These are phyloP conservation scores for Berberis thunbergii DNA, from an alignment of 164 flowering plant genomes.

Conservation along the genomic window DNA sequence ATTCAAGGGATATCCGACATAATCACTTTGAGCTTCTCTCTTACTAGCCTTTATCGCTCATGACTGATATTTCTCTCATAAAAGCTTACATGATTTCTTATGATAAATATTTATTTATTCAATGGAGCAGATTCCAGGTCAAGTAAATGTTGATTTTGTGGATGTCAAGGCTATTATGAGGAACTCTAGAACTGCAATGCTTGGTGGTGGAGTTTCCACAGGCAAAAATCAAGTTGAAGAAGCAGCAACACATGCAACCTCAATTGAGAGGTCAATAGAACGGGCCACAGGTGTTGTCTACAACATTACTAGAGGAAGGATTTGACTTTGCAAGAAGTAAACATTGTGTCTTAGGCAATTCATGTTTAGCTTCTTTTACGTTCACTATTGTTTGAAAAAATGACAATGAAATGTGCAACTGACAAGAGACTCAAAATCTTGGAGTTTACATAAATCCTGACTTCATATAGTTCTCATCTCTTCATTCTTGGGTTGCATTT, in stretches of 20 bases:
- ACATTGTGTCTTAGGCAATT: constrained; percentile 16
- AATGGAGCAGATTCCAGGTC: constrained; percentile 34
- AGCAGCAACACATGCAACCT: constrained; percentile 14
- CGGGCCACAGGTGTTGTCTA: constrained; percentile 16
- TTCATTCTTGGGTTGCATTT: too few relatives aligned
- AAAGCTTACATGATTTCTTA: not conserved
- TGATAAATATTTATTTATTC: not conserved
- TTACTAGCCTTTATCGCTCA: not conserved
- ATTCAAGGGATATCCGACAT: constrained; percentile 26
- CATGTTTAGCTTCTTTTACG: not conserved
- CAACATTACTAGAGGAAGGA: constrained; percentile 19
- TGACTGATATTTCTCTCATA: too few relatives aligned
- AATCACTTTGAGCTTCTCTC: constrained; percentile 11
- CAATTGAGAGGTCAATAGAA: constrained; percentile 16
- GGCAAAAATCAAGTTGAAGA: constrained; percentile 19
- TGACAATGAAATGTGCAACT: too few relatives aligned
- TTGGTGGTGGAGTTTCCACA: too few relatives aligned
- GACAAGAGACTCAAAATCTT: too few relatives aligned
- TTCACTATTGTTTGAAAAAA: not conserved
- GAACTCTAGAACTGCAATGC: constrained; percentile 38
- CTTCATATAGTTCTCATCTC: too few relatives aligned
- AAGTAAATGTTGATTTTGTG: constrained; percentile 43
- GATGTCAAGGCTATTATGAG: constrained; percentile 46
- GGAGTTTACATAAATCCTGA: too few relatives aligned
- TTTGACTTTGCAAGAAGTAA: constrained; percentile 16